These are phyloP conservation scores for Phialophora chinensis DNA, from an alignment of 2,329 filamentous ascomycete species.

Conservation along the genomic window DNA sequence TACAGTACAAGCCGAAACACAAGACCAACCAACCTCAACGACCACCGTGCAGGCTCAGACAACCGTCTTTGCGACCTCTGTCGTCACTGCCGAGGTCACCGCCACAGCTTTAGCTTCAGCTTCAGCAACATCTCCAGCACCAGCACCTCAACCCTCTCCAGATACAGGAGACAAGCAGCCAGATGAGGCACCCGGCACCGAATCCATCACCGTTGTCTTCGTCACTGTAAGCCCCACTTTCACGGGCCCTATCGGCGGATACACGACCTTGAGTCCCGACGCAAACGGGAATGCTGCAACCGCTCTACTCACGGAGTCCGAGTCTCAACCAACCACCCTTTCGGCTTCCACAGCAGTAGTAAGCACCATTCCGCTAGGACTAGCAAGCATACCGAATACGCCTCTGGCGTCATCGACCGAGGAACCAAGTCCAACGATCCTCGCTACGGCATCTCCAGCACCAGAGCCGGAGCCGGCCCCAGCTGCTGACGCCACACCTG, in stretches of 20 bases:
- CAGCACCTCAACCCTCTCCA: constrained; percentile 5
- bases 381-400: constrained; percentile 7
- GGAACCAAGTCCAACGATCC: background rate
- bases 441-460: background rate
- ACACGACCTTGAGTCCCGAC: constrained; percentile 45
- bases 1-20: constrained; percentile 4
- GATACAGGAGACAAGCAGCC: constrained; percentile 2
- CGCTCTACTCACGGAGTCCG: background rate
- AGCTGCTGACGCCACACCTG: background rate
- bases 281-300: constrained; percentile 12
- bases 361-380: background rate
- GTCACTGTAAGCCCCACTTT: constrained; percentile 60
- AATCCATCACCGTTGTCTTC: constrained; percentile 49
- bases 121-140: background rate
- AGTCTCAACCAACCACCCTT: background rate
- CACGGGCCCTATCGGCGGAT: constrained; percentile 55
- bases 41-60: constrained; percentile 27
- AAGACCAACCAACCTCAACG: constrained; percentile 16
- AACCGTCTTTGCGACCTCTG: constrained; percentile 23
- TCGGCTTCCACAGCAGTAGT: background rate
- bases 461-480: background rate
- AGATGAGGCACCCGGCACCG: constrained; percentile 12
- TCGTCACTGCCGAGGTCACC: constrained; percentile 28
- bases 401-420: background rate
- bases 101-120: constrained; percentile 4